phyloP scores from a whole-genome alignment of 2,329 filamentous ascomycete species.

The Paradendryphiella salina region DNA sequence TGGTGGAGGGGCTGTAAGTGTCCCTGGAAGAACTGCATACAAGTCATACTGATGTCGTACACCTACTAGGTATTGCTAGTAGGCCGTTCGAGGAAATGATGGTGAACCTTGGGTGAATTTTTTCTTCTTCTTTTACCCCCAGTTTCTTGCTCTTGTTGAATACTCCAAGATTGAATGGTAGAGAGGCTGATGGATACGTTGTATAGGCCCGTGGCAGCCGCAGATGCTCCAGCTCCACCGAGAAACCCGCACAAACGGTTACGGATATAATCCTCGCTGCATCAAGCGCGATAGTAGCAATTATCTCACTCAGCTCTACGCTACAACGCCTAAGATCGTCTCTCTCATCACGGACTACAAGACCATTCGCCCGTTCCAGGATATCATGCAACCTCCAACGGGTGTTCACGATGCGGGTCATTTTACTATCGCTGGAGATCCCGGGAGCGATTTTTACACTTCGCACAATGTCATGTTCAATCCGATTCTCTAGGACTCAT shows the following conservation, averaged over 20 bases:
- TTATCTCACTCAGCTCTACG: constrained; percentile 33
- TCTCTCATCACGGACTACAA: constrained; percentile 29
- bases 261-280: constrained; percentile 48
- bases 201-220: constrained; percentile 28
- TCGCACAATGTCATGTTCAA: constrained; percentile 42
- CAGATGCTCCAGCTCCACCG: constrained; percentile 38
- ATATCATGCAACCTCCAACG: constrained; percentile 42
- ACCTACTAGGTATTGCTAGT: constrained; percentile 56
- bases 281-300: constrained; percentile 46
- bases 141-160: too few relatives aligned
- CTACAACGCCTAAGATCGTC: constrained; percentile 37
- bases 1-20: constrained; percentile 61
- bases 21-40: too few relatives aligned
- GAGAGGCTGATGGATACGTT: not conserved
- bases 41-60: too few relatives aligned
- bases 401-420: constrained; percentile 54
- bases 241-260: constrained; percentile 43
- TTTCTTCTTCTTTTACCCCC: not conserved
- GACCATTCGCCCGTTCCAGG: constrained; percentile 46
- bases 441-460: constrained; percentile 50
- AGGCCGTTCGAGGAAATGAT: constrained; percentile 55
- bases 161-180: not conserved
- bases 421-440: constrained; percentile 52
- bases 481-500: not conserved
- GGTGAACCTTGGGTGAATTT: constrained; percentile 37